Percentiles rank a stretch among this genome's conserved stretches.
These are phyloP conservation scores for Globisporangium apiculatum DNA, from an alignment of 352 stramenopile genomes.

Conservation along the genomic window DNA sequence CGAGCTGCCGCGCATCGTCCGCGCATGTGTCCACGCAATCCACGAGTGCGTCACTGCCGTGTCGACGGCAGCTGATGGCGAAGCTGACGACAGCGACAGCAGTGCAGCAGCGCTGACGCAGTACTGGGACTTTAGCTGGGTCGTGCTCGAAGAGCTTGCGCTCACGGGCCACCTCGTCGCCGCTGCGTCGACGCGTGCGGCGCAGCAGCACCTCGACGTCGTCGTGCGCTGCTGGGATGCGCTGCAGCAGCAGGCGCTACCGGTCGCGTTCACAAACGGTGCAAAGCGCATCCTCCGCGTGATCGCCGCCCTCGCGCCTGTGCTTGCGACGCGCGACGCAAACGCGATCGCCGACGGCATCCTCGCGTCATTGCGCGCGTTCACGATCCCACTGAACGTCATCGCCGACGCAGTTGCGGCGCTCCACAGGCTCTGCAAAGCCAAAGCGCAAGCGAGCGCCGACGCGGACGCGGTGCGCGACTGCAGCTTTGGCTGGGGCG, in stretches of 20 bases:
- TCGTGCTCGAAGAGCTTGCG: conserved; percentile 73
- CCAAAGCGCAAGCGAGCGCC: conserved; percentile 34
- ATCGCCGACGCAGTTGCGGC: conserved; percentile 69
- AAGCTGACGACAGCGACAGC: conserved; percentile 31
- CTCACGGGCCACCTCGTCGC: conserved; percentile 43
- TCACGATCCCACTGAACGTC: conserved; percentile 72
- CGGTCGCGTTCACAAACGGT: conserved; percentile 59
- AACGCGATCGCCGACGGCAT: conserved; percentile 73
- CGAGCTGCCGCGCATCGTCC: conserved; percentile 42
- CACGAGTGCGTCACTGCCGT: conserved; percentile 42
- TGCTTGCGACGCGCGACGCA: conserved; percentile 67
- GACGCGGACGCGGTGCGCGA: conserved; percentile 21
- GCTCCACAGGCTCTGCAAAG: conserved; percentile 73
- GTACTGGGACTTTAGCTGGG: conserved; percentile 82
- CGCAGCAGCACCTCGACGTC: conserved; percentile 54
- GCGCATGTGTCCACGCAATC: conserved; percentile 59
- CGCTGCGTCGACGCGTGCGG: conserved; percentile 30
- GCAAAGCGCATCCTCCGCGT: conserved; percentile 81
- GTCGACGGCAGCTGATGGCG: conserved; percentile 18
- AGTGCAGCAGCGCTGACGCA: conserved; percentile 18
- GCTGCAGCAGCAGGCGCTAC: conserved; percentile 58
- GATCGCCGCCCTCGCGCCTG: conserved; percentile 59
- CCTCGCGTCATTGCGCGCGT: conserved; percentile 61
- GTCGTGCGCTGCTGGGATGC: conserved; percentile 82
- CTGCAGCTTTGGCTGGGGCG: conserved; percentile 63